Base-by-base conservation (phyloP, 2,329 filamentous ascomycete species). In the Trichoderma simmonsii region DNA sequence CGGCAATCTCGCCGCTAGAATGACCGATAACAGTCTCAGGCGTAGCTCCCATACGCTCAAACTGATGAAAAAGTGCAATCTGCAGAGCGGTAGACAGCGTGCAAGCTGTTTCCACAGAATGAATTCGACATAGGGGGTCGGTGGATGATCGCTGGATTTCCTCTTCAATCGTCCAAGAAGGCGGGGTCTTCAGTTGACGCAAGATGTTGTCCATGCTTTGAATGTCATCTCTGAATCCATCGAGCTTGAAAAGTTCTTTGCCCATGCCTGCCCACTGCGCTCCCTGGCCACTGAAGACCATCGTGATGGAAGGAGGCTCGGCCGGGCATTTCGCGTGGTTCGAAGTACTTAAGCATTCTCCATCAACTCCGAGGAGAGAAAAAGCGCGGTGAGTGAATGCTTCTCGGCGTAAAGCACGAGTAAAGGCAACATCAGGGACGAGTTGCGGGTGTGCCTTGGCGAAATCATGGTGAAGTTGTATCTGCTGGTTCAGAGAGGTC, bases 41-140 rank as follows among this genome's bases (percentile, higher is more conserved):
- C 4, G 6, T 32, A 2, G 83, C 62, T 4, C 75, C 77, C 43
- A 77, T 77, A 2, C 66, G 68, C n/a, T 72, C 64, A 34, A 81
- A 74, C 0, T 83, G 73, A 12, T 82, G 77, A 0, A 83, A 76
- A 0, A 85, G 71, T 2, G 75, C 82, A 12, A 85, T 73, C 72
- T 85, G 84, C 0, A 85, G 12, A 0, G 81, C 81, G 1, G 83
- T 84, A 61, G 80, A 84, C 0, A 82, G 39, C 0, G 83, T 78
- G 68, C 85, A 83, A n/a, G 65, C 39, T 3, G 56, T 15, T 34
- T 61, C 61, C n/a, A 43, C 48, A 51, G 61, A 56, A 28, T 73
- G 43, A 43, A 73, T 65, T 6, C 39, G 63, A 54, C 70, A 67
- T 18, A 54, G 43, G 28, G 71, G 32, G 26, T 66, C 72, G 36